These are phyloP conservation scores for Aspergillus nidulans DNA, from an alignment of 495 filamentous ascomycete genomes.

Conservation along the genomic window DNA sequence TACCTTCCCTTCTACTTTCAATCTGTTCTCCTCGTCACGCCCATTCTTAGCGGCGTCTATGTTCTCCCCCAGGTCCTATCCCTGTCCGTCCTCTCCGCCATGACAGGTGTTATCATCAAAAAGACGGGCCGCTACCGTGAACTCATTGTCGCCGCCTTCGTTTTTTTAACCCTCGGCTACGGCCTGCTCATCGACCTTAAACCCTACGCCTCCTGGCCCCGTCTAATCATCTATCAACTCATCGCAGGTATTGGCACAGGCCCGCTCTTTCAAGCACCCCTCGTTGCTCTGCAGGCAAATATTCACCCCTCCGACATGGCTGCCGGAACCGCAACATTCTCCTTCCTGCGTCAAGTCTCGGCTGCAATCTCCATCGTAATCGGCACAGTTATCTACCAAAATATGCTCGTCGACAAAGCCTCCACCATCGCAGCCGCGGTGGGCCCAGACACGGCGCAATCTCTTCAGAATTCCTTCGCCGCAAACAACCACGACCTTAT, in stretches of 20 bases:
- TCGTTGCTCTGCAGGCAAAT: constrained; percentile 55
- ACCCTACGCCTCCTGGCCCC: constrained; percentile 43
- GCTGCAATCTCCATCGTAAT: constrained; percentile 52
- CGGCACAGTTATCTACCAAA: constrained; percentile 55
- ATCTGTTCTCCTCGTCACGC: constrained; percentile 64
- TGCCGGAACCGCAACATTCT: constrained; percentile 48
- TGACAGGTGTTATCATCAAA: constrained; percentile 65
- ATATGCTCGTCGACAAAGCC: constrained; percentile 44
- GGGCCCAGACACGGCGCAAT: constrained; percentile 25
- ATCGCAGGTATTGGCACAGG: constrained; percentile 52
- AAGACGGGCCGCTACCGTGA: constrained; percentile 58
- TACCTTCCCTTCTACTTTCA: constrained; percentile 79
- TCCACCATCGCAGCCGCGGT: constrained; percentile 32
- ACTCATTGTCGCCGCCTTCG: constrained; percentile 46
- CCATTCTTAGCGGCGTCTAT: constrained; percentile 75
- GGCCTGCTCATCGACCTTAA: constrained; percentile 49
- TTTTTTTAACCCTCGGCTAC: constrained; percentile 51
- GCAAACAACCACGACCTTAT: constrained; percentile 58
- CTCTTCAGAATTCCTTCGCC: constrained; percentile 46
- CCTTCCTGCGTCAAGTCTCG: constrained; percentile 48
- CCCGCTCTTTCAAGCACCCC: constrained; percentile 54
- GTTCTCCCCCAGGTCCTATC: constrained; percentile 69
- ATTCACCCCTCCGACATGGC: constrained; percentile 49
- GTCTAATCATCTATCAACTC: constrained; percentile 51
- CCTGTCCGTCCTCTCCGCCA: constrained; percentile 61